Evolutionary conservation across 768 basidiomycete genomes (phyloP).

Genomic region (Coprinopsis sp.): DNA sequence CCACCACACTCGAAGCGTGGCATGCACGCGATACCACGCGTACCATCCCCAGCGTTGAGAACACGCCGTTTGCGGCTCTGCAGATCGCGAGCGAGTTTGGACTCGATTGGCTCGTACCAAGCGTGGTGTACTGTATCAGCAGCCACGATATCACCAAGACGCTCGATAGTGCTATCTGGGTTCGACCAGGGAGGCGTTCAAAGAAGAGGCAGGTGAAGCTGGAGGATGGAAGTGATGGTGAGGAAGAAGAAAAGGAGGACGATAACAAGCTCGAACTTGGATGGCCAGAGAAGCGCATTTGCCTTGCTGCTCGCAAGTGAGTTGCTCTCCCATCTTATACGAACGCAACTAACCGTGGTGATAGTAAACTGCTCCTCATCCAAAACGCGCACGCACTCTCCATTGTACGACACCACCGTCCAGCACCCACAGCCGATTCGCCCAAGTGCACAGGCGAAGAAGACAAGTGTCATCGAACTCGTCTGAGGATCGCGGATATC

Average conservation of each 20-base stretch:
- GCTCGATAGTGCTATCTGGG: slow-evolving; percentile 30
- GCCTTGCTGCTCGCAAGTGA: slow-evolving; percentile 24
- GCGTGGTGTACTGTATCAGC: slow-evolving; percentile 32
- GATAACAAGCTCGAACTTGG: slow-evolving; percentile 15
- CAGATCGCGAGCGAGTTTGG: slow-evolving; percentile 29
- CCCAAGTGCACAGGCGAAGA: slow-evolving; percentile 8
- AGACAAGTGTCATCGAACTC: slow-evolving; percentile 14
- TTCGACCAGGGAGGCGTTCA: slow-evolving; percentile 14
- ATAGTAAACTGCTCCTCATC: slow-evolving; percentile 1
- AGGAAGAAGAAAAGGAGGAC: background rate
- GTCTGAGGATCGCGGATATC: slow-evolving; percentile 20
- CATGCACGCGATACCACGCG: slow-evolving; percentile 29
- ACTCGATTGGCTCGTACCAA: slow-evolving; percentile 31
- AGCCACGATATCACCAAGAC: slow-evolving; percentile 32
- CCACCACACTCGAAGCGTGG: slow-evolving; percentile 35
- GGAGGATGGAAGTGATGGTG: background rate
- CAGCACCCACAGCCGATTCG: slow-evolving; percentile 6
- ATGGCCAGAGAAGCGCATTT: slow-evolving; percentile 24
- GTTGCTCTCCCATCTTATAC: slow-evolving; percentile 18
- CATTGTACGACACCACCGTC: background rate
- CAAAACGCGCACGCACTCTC: slow-evolving; percentile 1
- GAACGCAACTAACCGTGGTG: no score
- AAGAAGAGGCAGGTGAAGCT: background rate
- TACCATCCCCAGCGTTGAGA: slow-evolving; percentile 33
- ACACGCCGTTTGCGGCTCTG: slow-evolving; percentile 34